Percentiles rank a stretch among this genome's conserved stretches.
Evolutionary conservation across 495 filamentous ascomycete species (phyloP).

Genomic region (Talaromyces borbonicus): DNA sequence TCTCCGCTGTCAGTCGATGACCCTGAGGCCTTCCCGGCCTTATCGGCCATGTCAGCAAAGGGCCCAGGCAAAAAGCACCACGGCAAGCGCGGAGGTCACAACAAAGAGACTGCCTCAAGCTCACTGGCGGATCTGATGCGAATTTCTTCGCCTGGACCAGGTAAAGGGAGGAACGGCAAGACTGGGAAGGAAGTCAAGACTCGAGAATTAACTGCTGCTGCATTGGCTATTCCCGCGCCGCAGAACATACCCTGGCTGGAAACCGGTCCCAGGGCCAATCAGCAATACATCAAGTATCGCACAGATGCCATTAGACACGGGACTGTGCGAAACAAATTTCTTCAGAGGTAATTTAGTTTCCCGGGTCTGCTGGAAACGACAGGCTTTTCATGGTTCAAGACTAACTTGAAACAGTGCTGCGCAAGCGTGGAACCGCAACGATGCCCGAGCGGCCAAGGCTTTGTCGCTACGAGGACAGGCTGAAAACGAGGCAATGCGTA

Average conservation of each 20-base stretch:
- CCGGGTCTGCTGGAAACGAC: too few species aligned
- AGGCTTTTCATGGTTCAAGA: too few species aligned
- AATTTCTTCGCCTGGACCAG: constrained; percentile 66
- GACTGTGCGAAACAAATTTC: constrained; percentile 88
- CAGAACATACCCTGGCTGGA: constrained; percentile 96
- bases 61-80: constrained; percentile 73
- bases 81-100: constrained; percentile 74
- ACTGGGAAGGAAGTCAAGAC: constrained; percentile 38
- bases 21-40: constrained; percentile 87
- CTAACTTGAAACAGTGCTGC: constrained; percentile 57
- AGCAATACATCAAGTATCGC: constrained; percentile 86
- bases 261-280: constrained; percentile 84
- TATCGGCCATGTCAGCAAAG: constrained; percentile 72
- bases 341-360: constrained; percentile 63
- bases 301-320: constrained; percentile 95
- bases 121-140: constrained; percentile 94
- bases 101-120: constrained; percentile 61
- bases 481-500: constrained; percentile 95
- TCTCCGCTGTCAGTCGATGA: constrained; percentile 78
- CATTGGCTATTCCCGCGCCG: constrained; percentile 72
- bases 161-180: constrained; percentile 39
- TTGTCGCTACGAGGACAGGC: constrained; percentile 87
- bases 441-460: constrained; percentile 92
- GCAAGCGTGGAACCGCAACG: constrained; percentile 99
- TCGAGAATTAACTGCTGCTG: constrained; percentile 70